These are phyloP conservation scores for Nakazawaea siamensis DNA, from an alignment of 805 yeast genomes.

Conservation along the genomic window DNA sequence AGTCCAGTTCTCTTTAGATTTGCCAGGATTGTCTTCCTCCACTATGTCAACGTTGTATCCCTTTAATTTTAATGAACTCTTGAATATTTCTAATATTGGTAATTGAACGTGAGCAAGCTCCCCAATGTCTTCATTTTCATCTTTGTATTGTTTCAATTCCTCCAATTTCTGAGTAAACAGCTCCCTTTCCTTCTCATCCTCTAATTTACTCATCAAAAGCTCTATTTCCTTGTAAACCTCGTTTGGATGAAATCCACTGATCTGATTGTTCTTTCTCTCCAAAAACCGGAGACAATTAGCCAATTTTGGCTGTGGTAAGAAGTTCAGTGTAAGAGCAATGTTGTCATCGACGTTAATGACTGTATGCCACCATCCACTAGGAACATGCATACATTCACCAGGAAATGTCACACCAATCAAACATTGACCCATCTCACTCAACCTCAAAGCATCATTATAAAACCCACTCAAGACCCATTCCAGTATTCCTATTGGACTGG, in stretches of 20 bases:
- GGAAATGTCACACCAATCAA: slow-evolving; percentile 67
- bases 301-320: slow-evolving; percentile 62
- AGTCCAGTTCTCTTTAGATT: too few relatives aligned
- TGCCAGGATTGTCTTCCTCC: too few relatives aligned
- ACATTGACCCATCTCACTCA: slow-evolving; percentile 36
- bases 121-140: slow-evolving; percentile 53
- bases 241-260: slow-evolving; percentile 69
- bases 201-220: slow-evolving; percentile 20
- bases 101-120: slow-evolving; percentile 32
- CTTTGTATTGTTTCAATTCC: slow-evolving; percentile 21
- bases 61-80: slow-evolving; percentile 34
- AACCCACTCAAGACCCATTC: slow-evolving; percentile 87
- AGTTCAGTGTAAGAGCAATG: slow-evolving; percentile 86
- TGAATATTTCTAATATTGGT: slow-evolving; percentile 59
- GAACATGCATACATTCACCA: slow-evolving; percentile 83
- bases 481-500: slow-evolving; percentile 86
- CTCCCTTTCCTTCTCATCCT: slow-evolving; percentile 11
- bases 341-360: slow-evolving; percentile 79
- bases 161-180: slow-evolving; percentile 7
- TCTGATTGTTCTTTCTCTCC: slow-evolving; percentile 56
- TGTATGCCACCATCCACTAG: slow-evolving; percentile 97
- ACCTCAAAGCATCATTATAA: slow-evolving; percentile 55
- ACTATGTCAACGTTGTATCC: slow-evolving; percentile 29
- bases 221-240: slow-evolving; percentile 33
- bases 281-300: slow-evolving; percentile 60